phyloP scores from a whole-genome alignment of 495 filamentous ascomycete species.

The Viridothelium virens region DNA sequence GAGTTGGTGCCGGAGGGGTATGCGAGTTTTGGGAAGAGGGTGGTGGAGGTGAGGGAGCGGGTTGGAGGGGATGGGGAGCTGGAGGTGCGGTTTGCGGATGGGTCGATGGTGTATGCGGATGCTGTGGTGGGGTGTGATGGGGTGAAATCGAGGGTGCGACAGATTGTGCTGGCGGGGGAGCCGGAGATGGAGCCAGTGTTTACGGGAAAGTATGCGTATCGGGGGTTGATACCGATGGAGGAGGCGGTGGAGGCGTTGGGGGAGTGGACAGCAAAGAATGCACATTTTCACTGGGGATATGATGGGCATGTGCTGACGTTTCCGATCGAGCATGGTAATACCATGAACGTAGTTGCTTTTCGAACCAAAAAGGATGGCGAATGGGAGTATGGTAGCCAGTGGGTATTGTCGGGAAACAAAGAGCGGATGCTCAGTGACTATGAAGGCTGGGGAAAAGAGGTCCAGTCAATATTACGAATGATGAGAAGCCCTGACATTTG shows the following conservation, averaged over 20 bases:
- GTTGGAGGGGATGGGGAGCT: constrained; percentile 29
- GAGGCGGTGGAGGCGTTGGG: constrained; percentile 44
- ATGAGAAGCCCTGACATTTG: constrained; percentile 45
- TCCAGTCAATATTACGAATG: constrained; percentile 41
- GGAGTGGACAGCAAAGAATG: constrained; percentile 40
- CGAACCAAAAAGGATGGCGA: constrained; percentile 29
- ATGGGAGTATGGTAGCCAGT: constrained; percentile 43
- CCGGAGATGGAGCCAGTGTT: constrained; percentile 38
- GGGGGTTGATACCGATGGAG: constrained; percentile 46
- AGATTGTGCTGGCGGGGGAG: constrained; percentile 20
- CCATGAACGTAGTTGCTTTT: constrained; percentile 33
- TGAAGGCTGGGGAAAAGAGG: constrained; percentile 44
- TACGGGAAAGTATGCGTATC: constrained; percentile 45
- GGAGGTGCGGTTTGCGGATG: constrained; percentile 48
- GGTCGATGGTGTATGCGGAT: constrained; percentile 33
- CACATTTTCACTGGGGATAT: constrained; percentile 38
- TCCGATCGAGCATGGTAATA: constrained; percentile 41
- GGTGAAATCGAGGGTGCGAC: constrained; percentile 16
- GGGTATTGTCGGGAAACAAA: constrained; percentile 50
- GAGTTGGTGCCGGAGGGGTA: constrained; percentile 44
- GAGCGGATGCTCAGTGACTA: constrained; percentile 53
- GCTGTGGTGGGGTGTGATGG: constrained; percentile 18
- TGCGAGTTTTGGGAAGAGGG: constrained; percentile 37
- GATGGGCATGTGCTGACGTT: constrained; percentile 43
- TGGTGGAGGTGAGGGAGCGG: constrained; percentile 28